phyloP scores from a whole-genome alignment of 805 yeast genomes.

The Nakazawaea holstii region DNA sequence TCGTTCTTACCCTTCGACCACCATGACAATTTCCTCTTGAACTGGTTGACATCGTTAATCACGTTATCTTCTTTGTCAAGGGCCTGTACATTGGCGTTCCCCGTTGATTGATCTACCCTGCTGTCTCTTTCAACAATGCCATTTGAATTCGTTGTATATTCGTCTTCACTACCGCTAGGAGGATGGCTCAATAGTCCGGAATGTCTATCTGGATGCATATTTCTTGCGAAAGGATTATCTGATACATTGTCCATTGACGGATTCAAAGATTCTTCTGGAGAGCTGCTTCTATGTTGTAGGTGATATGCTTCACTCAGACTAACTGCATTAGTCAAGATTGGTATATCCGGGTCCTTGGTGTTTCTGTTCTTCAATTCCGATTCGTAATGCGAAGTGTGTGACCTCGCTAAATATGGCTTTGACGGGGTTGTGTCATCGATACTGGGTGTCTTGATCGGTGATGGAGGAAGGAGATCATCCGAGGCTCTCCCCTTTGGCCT shows the following conservation, averaged over 20 bases:
- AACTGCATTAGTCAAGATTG: not conserved
- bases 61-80: not conserved
- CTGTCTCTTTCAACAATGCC: too few relatives aligned
- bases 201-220: not conserved
- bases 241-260: too few relatives aligned
- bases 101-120: too few relatives aligned
- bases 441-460: constrained; percentile 7
- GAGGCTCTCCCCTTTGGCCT: not conserved
- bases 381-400: constrained; percentile 5
- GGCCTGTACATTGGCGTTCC: too few relatives aligned
- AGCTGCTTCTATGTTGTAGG: constrained; percentile 1
- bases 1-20: constrained; percentile 2
- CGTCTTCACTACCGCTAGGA: not conserved
- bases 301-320: constrained; percentile 3
- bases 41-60: constrained; percentile 5
- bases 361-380: not conserved
- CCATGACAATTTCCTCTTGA: constrained; percentile 10
- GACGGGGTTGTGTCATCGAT: not conserved
- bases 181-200: constrained; percentile 1
- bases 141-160: not conserved
- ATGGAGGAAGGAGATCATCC: constrained; percentile 2
- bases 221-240: too few relatives aligned
- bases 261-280: too few relatives aligned
- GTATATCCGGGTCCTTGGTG: not conserved
- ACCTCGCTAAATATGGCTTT: not conserved